A percentile compares a stretch with the other conserved stretches of the same genome.
Evolutionary conservation across 306 rosid genomes (phyloP).

Genomic region (Calophaca sinica): DNA sequence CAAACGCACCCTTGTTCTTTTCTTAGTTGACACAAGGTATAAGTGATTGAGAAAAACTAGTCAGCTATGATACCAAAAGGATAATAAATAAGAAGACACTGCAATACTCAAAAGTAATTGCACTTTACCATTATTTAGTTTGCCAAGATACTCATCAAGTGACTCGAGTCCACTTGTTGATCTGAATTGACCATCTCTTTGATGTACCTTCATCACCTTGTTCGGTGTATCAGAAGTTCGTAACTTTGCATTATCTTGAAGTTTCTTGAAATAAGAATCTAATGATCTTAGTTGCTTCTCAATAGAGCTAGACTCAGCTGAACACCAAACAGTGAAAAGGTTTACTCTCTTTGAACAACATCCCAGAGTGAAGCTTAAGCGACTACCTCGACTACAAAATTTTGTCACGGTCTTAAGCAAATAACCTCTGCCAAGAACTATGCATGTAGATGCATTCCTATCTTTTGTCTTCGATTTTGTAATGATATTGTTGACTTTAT

Average conservation of each 20-base stretch:
- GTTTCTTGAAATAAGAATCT: conserved; percentile 73
- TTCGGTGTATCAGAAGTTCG: conserved; percentile 45
- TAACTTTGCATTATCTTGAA: conserved; percentile 45
- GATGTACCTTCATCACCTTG: conserved; percentile 47
- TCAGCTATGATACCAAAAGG: not conserved
- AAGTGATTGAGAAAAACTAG: not conserved
- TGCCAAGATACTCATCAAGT: conserved; percentile 74
- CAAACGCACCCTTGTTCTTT: not conserved
- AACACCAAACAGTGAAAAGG: conserved; percentile 42
- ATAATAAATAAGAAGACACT: conserved; percentile 23
- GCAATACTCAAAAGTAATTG: conserved; percentile 5
- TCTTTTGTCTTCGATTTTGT: conserved; percentile 35
- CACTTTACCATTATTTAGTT: conserved; percentile 61
- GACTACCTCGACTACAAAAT: not conserved
- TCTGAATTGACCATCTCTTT: conserved; percentile 43
- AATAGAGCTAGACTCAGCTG: conserved; percentile 47
- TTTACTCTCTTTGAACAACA: conserved; percentile 37
- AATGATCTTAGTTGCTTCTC: conserved; percentile 69
- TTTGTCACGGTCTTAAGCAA: conserved; percentile 19
- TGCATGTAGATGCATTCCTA: conserved; percentile 19
- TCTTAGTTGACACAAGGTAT: not conserved
- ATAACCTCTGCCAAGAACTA: conserved; percentile 35
- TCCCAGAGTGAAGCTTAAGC: conserved; percentile 26
- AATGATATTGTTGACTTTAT: not conserved
- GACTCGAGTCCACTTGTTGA: conserved; percentile 60